phyloP scores from a whole-genome alignment of 1,284 basidiomycete species.

The Cryptococcus amylolentus region DNA sequence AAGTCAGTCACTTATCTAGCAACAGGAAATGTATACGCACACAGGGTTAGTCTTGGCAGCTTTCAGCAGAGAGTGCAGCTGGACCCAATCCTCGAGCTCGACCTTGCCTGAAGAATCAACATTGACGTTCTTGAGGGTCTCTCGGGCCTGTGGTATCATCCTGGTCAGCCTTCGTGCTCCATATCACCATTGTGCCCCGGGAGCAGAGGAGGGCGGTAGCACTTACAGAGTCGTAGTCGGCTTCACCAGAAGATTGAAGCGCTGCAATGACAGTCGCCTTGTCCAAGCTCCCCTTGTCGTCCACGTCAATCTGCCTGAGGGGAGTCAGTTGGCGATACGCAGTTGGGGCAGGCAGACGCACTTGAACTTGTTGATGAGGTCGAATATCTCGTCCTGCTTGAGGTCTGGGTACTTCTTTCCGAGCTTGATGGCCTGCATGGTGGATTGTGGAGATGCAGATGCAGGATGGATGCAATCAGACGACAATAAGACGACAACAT shows the following conservation, averaged over 20 bases:
- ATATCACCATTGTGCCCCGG: neutral
- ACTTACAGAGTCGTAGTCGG: constrained; percentile 82
- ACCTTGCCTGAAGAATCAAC: constrained; percentile 94
- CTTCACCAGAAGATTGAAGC: constrained; percentile 69
- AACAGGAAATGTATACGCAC: constrained; percentile 20
- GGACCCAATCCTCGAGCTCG: constrained; percentile 96
- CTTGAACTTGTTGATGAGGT: constrained; percentile 91
- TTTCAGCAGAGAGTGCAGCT: constrained; percentile 48
- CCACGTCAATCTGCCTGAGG: constrained; percentile 71
- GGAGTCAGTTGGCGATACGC: neutral
- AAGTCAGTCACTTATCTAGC: constrained; percentile 16
- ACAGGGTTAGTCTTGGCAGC: constrained; percentile 39
- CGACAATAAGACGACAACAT: too few relatives aligned
- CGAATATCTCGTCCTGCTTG: constrained; percentile 85
- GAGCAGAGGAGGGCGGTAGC: neutral
- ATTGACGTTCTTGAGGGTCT: constrained; percentile 88
- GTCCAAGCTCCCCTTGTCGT: constrained; percentile 78
- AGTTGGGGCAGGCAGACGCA: constrained; percentile 52
- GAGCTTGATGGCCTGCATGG: constrained; percentile 57
- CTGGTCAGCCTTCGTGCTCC: neutral
- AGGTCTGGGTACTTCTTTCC: constrained; percentile 93
- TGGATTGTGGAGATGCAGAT: constrained; percentile 8
- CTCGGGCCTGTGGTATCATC: constrained; percentile 46
- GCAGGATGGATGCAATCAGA: too few relatives aligned
- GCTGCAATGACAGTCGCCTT: constrained; percentile 74